Evolutionary conservation across 164 flowering plant species (phyloP), one percentile per base, ranked within the genome.

Genomic region (Amborella trichopoda): DNA sequence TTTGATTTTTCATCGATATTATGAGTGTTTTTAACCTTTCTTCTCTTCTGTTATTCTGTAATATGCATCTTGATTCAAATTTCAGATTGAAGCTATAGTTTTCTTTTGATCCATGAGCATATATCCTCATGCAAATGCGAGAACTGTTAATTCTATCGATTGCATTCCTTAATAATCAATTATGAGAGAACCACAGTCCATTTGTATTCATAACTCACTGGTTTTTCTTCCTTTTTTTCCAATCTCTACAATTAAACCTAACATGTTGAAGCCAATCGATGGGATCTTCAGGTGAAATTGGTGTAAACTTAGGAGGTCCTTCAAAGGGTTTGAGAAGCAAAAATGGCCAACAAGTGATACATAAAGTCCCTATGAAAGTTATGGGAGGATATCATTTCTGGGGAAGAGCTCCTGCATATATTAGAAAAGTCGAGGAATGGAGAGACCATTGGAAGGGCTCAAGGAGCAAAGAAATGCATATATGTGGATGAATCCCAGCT

Each of bases 381-480:
- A 28, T 39, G 37, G 51, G 46, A 28, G 28, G 28, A 11, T 28
- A 23, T 20, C 37, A 20, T 18, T 14, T 25, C 27, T 14, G 23
- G 43, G 21, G 33, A 48, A 41, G 19, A 2, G 13, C 5, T 3
- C 6, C n/a, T 14, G 21, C 25, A 13, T 6, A n/a, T 17, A 25
- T 41, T 34, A 25, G 28, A 18, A 40, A 40, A 28, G 14, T 32
- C 2, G 40, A 49, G 48, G 42, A 21, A 18, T 19, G 26, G 53
- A 28, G 20, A 25, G 43, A 4, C 5, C n/a, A n/a, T n/a, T 50
- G 25, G n/a, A 22, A 32, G 46, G 45, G 18, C 38, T 33, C 32
- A 11, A 19, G 23, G 53, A 40, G 34, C 36, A 34, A 18, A 23
- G 21, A 22, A 6, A 33, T 52, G 46, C 46, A 43, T n/a, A n/a